Base-by-base conservation (phyloP, 148 eudicot species). In the Chenopodium formosanum region DNA sequence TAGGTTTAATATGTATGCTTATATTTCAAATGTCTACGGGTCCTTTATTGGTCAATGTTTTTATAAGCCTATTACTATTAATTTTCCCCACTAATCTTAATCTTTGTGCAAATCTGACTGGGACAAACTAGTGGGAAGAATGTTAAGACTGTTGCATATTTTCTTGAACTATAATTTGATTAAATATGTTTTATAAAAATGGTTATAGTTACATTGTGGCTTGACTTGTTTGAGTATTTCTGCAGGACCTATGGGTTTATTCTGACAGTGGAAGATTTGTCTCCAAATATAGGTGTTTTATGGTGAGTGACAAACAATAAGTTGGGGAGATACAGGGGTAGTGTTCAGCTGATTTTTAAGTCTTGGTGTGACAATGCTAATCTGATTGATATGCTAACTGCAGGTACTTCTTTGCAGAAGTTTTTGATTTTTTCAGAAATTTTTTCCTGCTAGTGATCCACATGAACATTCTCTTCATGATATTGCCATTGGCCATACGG, bases 341-440 rank as follows among this genome's bases (percentile, higher is more conserved):
- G 37, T n/a, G 4, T 44, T 70, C 70, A 68, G 56, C 72, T 79
- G 52, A 75, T 1, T 14, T 64, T 20, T 29, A 23, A 56, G 48
- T 78, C 58, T 74, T 58, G 75, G 40, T 69, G 32, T 73, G 25
- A 16, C 48, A 77, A 29, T 72, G 71, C 73, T 73, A 50, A 75
- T 74, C 60, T 76, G 23, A 84, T 32, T 80, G 83, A 40, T 79
- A 73, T 85, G 83, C 80, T 40, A 62, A 81, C 73, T 89, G 90
- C 91, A 96, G 99, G 99, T 96, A 96, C 97, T 94, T 96, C 89
- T 96, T 96, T 84, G 99, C 99, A 9, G 99, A 96, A 87, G 99
- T 96, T 77, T 96, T 96, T 86, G 98, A 94, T 78, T 93, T 92
- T 77, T 96, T 96, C 95, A 91, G 94, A 86, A 87, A 86, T 69